Evolutionary conservation across 495 filamentous ascomycete genomes (phyloP).

Genomic region (Lasiosphaeria ovina): DNA sequence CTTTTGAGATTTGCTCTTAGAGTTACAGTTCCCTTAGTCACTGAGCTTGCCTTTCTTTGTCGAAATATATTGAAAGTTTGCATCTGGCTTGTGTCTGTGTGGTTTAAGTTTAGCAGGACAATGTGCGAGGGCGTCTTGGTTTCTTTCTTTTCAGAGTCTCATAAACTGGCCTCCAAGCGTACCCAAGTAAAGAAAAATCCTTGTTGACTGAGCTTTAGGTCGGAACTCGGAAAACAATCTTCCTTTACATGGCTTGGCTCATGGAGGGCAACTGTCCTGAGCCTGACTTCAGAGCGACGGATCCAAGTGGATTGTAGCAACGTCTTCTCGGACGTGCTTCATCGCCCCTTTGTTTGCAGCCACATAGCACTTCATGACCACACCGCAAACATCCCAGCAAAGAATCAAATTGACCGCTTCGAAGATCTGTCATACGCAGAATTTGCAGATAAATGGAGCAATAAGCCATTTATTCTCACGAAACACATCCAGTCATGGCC

Average conservation of each 20-base stretch:
- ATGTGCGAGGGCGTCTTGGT: too few relatives aligned
- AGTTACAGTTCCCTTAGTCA: not conserved
- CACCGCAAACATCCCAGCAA: slow-evolving; percentile 63
- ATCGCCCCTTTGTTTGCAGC: slow-evolving; percentile 89
- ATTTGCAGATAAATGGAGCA: slow-evolving; percentile 73
- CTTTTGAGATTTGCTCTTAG: not conserved
- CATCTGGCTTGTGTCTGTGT: too few relatives aligned
- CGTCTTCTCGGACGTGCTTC: slow-evolving; percentile 87
- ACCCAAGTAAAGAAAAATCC: slow-evolving; percentile 57
- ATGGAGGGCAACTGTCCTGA: slow-evolving; percentile 80
- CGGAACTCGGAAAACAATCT: slow-evolving; percentile 18
- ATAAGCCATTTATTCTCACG: slow-evolving; percentile 85
- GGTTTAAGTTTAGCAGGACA: too few relatives aligned
- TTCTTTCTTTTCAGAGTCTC: too few relatives aligned
- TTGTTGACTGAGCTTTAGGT: slow-evolving; percentile 22
- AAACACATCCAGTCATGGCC: slow-evolving; percentile 83
- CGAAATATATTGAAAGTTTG: too few relatives aligned
- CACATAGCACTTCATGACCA: slow-evolving; percentile 67
- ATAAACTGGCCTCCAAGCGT: not conserved
- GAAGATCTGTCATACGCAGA: slow-evolving; percentile 66
- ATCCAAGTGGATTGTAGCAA: slow-evolving; percentile 64
- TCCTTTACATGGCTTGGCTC: slow-evolving; percentile 75
- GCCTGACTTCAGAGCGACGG: slow-evolving; percentile 49
- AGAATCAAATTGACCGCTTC: slow-evolving; percentile 72
- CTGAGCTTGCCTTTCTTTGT: too few relatives aligned